Evolutionary conservation across 2,329 filamentous ascomycete genomes (phyloP).

Genomic region (Aspergillus hiratsukae): DNA sequence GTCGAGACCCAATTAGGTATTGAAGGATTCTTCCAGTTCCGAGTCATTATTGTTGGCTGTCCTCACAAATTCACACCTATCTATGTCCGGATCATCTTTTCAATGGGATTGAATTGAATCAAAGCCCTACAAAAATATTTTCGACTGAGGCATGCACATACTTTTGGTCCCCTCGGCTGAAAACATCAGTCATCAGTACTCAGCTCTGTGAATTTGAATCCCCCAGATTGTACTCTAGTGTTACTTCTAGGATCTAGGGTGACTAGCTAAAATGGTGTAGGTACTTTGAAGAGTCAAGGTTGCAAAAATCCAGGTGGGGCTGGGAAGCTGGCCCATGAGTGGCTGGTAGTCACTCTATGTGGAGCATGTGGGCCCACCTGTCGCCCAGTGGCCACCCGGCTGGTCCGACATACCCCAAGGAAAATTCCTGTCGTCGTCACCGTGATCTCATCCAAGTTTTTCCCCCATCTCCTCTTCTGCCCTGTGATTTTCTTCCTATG

Average conservation of each 20-base stretch:
- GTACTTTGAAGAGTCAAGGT: background rate
- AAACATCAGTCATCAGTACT: background rate
- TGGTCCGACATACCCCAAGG: constrained; percentile 16
- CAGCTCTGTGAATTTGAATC: background rate
- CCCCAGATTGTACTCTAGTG: background rate
- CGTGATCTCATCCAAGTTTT: constrained; percentile 33
- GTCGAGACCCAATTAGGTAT: background rate
- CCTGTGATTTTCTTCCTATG: background rate
- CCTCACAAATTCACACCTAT: too few relatives aligned
- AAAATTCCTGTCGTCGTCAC: constrained; percentile 36
- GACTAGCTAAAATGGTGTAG: background rate
- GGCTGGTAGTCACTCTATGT: constrained; percentile 7
- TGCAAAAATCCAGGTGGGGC: constrained; percentile 1
- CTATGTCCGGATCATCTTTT: background rate
- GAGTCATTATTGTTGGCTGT: too few relatives aligned
- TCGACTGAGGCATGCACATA: background rate
- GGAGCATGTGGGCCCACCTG: constrained; percentile 11
- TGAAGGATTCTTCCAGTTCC: background rate
- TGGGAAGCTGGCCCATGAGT: constrained; percentile 11
- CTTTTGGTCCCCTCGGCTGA: background rate
- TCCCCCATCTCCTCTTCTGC: constrained; percentile 1
- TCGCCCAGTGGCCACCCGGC: constrained; percentile 20
- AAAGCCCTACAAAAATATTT: background rate
- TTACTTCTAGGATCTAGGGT: background rate
- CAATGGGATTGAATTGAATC: background rate